Base-by-base conservation (phyloP, 768 basidiomycete genomes). In the Calocera cornea region DNA sequence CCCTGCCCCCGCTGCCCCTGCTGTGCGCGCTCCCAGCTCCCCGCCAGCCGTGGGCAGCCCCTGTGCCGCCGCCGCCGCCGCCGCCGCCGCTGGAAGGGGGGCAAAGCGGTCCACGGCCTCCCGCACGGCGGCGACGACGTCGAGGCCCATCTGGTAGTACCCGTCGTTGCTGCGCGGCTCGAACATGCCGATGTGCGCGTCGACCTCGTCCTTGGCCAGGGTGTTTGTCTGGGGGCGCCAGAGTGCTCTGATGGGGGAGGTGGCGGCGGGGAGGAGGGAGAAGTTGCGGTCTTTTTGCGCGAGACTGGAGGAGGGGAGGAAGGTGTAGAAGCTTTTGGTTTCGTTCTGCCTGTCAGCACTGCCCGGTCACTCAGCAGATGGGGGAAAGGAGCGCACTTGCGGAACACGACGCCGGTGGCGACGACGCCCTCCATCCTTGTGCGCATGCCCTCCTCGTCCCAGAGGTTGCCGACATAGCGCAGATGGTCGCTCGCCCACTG, bases 111-210 rank as follows among this genome's bases (percentile, higher is more conserved):
- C 74, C 29, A 77, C 67, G 63, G 73, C 68, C 68, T 74, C 74
- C 34, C 68, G 68, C 2, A 77, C 71, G 2, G 69, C 72, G 10
- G 83, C 80, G 19, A 85, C 86, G 0, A 84, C 83, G 50, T 82
- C 78, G 40, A 95, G 78, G 0, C 92, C 94, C 7, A 97, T 79
- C 71, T 86, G 85, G 73, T 95, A 95, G 76, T 92, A 97, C 22
- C 92, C 92, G 71, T 95, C 92, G 72, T 97, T 95, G 27, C 84
- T 86, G 70, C 80, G 82, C 3, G 84, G 82, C 68, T 83, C 81
- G 77, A 97, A 97, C 89, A 97, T 95, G 36, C 87, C 87, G 38
- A 85, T 90, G 74, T 97, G 94, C 5, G 91, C 93, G 68, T 87
- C 80, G 10, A 95, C 77, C 75, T 95, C 93, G 72, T 93, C 88